These are phyloP conservation scores for Blastomyces parvus DNA, from an alignment of 2,329 filamentous ascomycete species.

Conservation along the genomic window DNA sequence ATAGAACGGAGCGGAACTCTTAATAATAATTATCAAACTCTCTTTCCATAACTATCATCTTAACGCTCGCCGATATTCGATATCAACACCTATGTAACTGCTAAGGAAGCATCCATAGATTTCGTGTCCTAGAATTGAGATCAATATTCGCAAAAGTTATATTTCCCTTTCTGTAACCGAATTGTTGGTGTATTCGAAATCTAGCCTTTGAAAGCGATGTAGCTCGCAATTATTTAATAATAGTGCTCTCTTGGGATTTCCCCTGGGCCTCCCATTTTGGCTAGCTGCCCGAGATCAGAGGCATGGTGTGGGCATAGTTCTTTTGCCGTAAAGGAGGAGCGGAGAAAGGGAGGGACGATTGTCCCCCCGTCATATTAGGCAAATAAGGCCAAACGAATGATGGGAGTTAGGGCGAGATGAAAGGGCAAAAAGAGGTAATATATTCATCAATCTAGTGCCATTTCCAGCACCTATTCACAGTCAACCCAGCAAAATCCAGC, in stretches of 20 bases:
- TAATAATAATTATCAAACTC: not conserved
- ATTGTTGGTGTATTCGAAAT: not conserved
- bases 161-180: not conserved
- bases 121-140: not conserved
- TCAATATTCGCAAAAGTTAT: not conserved
- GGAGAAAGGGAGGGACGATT: no score
- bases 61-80: not conserved
- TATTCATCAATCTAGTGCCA: not conserved
- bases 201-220: not conserved
- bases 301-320: no score
- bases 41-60: no score
- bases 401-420: not conserved
- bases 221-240: no score
- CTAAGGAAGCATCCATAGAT: not conserved
- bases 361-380: no score
- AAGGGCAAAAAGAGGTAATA: not conserved
- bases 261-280: no score
- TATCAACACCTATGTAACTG: not conserved
- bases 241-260: no score
- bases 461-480: not conserved
- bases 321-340: no score
- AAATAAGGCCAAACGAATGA: not conserved
- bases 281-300: no score
- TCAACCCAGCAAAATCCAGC: not conserved
- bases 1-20: not conserved